Evolutionary conservation across 331 rosid genomes (phyloP), one percentile per base, ranked within the genome.

Genomic region (Erythrophleum ivorense): DNA sequence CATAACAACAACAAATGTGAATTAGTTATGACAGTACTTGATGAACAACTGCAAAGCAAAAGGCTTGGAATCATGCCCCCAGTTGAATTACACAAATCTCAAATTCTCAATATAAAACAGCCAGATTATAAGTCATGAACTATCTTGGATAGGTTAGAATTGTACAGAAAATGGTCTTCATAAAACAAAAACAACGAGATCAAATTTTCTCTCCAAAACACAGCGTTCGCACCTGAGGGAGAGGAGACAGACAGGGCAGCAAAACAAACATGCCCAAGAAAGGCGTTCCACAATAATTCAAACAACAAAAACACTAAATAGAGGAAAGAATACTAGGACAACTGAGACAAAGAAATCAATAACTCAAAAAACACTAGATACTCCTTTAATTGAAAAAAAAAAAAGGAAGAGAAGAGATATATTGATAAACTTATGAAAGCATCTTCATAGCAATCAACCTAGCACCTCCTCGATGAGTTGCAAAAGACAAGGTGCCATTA

Each of bases 361-460:
- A 78, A 80, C 85, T 71, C 52, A 68, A 38, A 36, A 73, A 75
- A 81, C n/a, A 78, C 49, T 43, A 60, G 80, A 71, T 52, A 80
- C 68, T 31, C 72, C 3, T 48, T 68, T 66, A 59, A 10, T n/a
- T 3, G 40, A 78, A 54, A 80, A 1, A 43, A n/a, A 24, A 24
- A 6, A 5, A 43, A 43, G 8, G 48, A 43, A 43, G 48, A 33
- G 69, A 73, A 77, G 81, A 73, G 76, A 77, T 73, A 86, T 86
- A 70, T 63, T 66, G 76, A 82, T 73, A 67, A 50, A 53, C 87
- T 72, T 14, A 18, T 59, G 33, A 55, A 52, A 33, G 81, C 73
- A 72, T 84, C 81, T 54, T 75, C 53, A 48, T 21, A 40, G 78
- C 49, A 77, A 73, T 69, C 24, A 52, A 48, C 54, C 50, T 50